Evolutionary conservation across 495 filamentous ascomycete genomes (phyloP), one percentile per base, ranked within the genome.

Genomic region (Penicillium dipodomyicola): DNA sequence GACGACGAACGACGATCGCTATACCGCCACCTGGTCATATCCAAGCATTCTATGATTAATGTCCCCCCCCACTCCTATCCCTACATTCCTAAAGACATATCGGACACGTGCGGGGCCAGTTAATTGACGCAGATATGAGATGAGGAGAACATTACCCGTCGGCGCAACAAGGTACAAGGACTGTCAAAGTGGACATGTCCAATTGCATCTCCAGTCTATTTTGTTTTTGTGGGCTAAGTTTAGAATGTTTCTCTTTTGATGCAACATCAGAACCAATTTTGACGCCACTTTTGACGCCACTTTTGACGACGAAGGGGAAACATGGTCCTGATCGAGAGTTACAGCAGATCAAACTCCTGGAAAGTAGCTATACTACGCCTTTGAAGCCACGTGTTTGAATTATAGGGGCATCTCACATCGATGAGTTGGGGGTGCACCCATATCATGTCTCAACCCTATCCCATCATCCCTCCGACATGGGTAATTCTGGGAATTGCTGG

Each of bases 71-170:
- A 20, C 35, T 23, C 25, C 5, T 8, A 49, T 49, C 54, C 54
- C 45, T 56, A 32, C 54, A 49, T 56, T 56, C 54, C 45, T 22
- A 6, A 5, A 41, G 44, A 42, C 19, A 37, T 42, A 39, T 22
- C 30, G 22, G 30, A 39, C n/a, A 22, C 45, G 35, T 23, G 33
- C 44, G 45, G 45, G 25, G 41, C 11, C 30, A 44, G n/a, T 54
- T 30, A 2, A 11, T 35, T 54, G 30, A 45, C 15, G 12, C 25
- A 45, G 11, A 54, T 19, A 30, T 14, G 23, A 25, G 19, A 12
- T 8, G 11, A 35, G 20, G 19, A 17, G 20, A 47, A 8, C 9
- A 54, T 30, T 8, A 47, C 37, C n/a, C 12, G 33, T n/a, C 43
- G 10, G 15, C 14, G 4, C 4, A 9, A 5, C 25, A 22, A 25